Base-by-base conservation (phyloP, 2,329 filamentous ascomycete genomes). In the Cercospora beticola region DNA sequence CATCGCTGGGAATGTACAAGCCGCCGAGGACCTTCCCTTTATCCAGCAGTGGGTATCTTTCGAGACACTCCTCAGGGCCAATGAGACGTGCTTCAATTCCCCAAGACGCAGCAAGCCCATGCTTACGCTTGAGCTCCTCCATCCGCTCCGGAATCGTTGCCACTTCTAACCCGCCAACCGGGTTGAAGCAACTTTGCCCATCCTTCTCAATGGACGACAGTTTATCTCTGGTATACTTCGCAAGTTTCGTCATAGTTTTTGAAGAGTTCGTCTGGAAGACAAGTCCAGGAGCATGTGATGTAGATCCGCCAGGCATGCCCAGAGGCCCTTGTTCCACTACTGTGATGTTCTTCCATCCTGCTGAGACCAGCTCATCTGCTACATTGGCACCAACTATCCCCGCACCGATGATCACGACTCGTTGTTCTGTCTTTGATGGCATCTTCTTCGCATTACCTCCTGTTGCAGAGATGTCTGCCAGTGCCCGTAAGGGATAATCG, bases 351-450 rank as follows among this genome's bases (percentile, higher is more conserved):
- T 76, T 84, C 87, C 88, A 90, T 81, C 88, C 88, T 74, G 86
- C 84, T 26, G 82, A 82, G 72, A 87, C 82, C 74, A 90, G 83
- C 82, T 90, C 88, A 73, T 90, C 88, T 60, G 88, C 88, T 60
- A 90, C 78, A 68, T 90, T 90, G 67, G 84, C 83, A 58, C 88
- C 88, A 67, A 90, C 88, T 67, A 90, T 89, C 59, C 88, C 88
- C 62, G 88, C 88, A 43, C 88, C 88, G 68, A 88, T 87, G 69
- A 88, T 87, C 68, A 88, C 84, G 69, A 88, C 84, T 21, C 64
- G 66, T 49, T 68, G 54, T 4, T 58, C 21, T 18, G 54, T 68
- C n/a, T 76, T 72, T 49, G 74, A 71, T 52, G 75, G 72, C 80
- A 82, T 82, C 33, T 33, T 58, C n/a, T 33, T 58, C n/a, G 62